Evolutionary conservation across 345 rosid genomes (phyloP), one percentile per base, ranked within the genome.

Genomic region (Murraya paniculata): DNA sequence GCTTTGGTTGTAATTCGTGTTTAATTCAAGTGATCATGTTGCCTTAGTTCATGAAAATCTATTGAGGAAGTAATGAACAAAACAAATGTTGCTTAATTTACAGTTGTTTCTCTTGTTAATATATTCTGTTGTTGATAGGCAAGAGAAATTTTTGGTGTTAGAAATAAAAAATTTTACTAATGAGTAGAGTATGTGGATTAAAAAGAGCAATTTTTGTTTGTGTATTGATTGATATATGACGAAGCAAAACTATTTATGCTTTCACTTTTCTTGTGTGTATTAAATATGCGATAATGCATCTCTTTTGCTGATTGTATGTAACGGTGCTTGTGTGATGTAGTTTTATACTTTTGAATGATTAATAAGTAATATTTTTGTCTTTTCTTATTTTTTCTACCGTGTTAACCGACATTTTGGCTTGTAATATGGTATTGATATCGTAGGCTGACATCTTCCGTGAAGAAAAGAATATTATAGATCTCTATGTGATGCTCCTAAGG

Each of bases 381-480:
- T 24, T 38, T 60, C 36, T 22, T 10, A 4, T 24, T 53, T 55
- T 7, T 59, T 64, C n/a, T 64, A 18, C 30, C 66, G 28, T 31
- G 77, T 30, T 66, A 30, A 75, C 58, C 28, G 18, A 62, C 19
- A 31, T 35, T 62, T 16, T 35, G 14, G 27, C 30, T 67, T 57
- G 33, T 76, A 24, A 80, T 80, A 25, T 60, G 19, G 36, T 53
- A 41, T 25, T 64, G 78, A 39, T 38, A 36, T 60, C 88, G 84
- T 80, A 96, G 99, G 99, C 97, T 73, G 88, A 88, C 85, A 96
- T 96, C 78, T 94, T 96, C 85, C 94, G 99, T 65, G 86, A 65
- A 67, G 99, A 96, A 93, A 92, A 85, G 80, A 96, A 96, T 81
- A 72, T 92, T 10, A 85, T 92, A 73, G 99, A 96, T 88, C 86